Percentiles rank a stretch among this genome's conserved stretches.
These are phyloP conservation scores for Vitis hybrid DNA, from an alignment of 177 flowering plant species.

Conservation along the genomic window DNA sequence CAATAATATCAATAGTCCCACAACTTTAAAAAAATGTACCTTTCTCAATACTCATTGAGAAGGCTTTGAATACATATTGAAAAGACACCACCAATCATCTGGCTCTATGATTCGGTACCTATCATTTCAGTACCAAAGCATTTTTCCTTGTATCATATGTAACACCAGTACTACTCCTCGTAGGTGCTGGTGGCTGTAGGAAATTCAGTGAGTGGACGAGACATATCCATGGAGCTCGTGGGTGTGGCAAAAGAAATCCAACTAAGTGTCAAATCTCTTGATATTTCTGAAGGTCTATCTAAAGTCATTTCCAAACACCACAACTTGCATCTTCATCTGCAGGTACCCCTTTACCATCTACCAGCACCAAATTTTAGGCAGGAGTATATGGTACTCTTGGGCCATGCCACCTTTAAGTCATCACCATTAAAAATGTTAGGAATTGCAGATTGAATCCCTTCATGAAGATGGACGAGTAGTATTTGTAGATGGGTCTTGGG, in stretches of 20 bases:
- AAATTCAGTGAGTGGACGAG: slow-evolving; percentile 74
- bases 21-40: no score
- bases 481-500: slow-evolving; percentile 67
- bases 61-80: no score
- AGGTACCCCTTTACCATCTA: slow-evolving; percentile 34
- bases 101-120: no score
- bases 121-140: no score
- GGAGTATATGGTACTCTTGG: no score
- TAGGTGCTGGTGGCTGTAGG: slow-evolving; percentile 91
- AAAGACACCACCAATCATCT: no score
- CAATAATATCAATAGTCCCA: no score
- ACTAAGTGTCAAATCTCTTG: slow-evolving; percentile 58
- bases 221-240: slow-evolving; percentile 81
- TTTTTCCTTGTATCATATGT: not conserved
- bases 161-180: not conserved
- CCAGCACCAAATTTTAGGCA: not conserved
- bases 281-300: slow-evolving; percentile 63
- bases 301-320: slow-evolving; percentile 72
- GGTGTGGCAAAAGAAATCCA: slow-evolving; percentile 78
- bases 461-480: slow-evolving; percentile 75
- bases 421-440: no score
- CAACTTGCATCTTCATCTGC: slow-evolving; percentile 64
- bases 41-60: no score
- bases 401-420: no score
- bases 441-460: slow-evolving; percentile 64